A percentile compares a stretch with the other conserved stretches of the same genome.
phyloP scores from a whole-genome alignment of 176 grass and related monocot species.

The Phoenix roebelenii region DNA sequence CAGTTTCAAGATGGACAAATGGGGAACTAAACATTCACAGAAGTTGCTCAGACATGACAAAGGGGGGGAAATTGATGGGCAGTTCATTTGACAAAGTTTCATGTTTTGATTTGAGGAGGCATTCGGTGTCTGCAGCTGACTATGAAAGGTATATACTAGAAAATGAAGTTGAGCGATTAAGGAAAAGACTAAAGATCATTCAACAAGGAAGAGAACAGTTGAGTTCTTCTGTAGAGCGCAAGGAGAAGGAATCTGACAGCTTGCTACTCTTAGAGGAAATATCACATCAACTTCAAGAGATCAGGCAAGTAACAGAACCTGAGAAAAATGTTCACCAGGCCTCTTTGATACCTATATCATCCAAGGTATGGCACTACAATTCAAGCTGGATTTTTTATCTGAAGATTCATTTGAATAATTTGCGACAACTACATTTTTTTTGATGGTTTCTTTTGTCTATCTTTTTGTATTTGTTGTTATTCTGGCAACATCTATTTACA shows the following conservation, averaged over 20 bases:
- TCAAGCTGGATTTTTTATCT: too few relatives aligned
- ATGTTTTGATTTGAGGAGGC: conserved; percentile 33
- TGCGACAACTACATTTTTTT: too few relatives aligned
- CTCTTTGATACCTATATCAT: conserved; percentile 7
- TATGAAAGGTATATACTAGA: conserved; percentile 40
- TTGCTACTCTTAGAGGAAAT: conserved; percentile 77
- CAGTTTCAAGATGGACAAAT: too few relatives aligned
- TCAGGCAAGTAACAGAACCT: conserved; percentile 51
- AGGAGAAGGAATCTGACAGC: conserved; percentile 38
- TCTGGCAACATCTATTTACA: too few relatives aligned
- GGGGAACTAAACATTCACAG: neutral
- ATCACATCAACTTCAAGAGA: conserved; percentile 68
- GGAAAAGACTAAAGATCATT: conserved; percentile 58
- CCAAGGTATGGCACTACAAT: conserved; percentile 4
- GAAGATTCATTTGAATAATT: too few relatives aligned
- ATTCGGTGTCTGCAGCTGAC: conserved; percentile 17
- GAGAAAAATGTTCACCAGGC: conserved; percentile 21
- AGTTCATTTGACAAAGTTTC: conserved; percentile 27
- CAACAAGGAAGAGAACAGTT: conserved; percentile 72
- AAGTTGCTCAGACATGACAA: conserved; percentile 11
- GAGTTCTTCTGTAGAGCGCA: conserved; percentile 25
- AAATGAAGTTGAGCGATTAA: conserved; percentile 56
- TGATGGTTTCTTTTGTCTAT: too few relatives aligned
- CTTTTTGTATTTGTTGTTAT: too few relatives aligned
- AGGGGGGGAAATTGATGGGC: conserved; percentile 19